Conservation (phyloP, 176 grass and related monocot species). For the Areca catechu region DNA sequence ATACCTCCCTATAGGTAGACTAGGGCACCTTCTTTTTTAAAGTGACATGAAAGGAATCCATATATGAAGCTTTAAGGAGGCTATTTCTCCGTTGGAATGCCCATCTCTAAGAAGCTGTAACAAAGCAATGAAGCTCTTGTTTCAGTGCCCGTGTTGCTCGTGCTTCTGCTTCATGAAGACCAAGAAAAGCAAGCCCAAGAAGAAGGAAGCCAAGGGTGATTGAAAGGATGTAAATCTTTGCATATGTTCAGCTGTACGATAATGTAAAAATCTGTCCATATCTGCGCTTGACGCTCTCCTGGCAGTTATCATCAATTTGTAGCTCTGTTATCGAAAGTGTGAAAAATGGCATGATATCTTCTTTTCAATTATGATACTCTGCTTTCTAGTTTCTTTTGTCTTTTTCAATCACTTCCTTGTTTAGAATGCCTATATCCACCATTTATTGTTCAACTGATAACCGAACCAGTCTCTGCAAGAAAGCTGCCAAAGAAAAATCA, state of each 20-base stretch:
- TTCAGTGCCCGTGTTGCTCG: slow-evolving; percentile 57
- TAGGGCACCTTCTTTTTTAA: too few species aligned
- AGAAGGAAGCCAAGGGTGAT: slow-evolving; percentile 12
- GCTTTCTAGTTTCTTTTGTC: slow-evolving; percentile 24
- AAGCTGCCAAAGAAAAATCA: slow-evolving; percentile 37
- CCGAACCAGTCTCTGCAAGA: slow-evolving; percentile 71
- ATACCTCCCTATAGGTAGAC: too few species aligned
- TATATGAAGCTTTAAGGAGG: too few species aligned
- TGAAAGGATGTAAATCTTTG: neutral
- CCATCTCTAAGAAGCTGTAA: too few species aligned
- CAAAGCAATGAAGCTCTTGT: slow-evolving; percentile 48
- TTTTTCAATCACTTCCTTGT: slow-evolving; percentile 38
- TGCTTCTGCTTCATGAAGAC: slow-evolving; percentile 71
- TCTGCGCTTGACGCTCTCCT: too few species aligned
- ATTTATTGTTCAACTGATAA: slow-evolving; percentile 77
- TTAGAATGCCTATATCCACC: slow-evolving; percentile 72
- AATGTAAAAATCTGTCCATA: too few species aligned
- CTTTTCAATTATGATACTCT: slow-evolving; percentile 14
- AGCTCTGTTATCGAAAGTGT: too few species aligned
- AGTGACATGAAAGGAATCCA: too few species aligned
- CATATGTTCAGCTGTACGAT: too few species aligned
- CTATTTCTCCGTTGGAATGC: too few species aligned
- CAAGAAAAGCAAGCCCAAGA: slow-evolving; percentile 28
- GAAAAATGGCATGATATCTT: neutral
- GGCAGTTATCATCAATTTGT: too few species aligned